Evolutionary conservation across 306 rosid species (phyloP).

Genomic region (Amphicarpaea edgeworthii): DNA sequence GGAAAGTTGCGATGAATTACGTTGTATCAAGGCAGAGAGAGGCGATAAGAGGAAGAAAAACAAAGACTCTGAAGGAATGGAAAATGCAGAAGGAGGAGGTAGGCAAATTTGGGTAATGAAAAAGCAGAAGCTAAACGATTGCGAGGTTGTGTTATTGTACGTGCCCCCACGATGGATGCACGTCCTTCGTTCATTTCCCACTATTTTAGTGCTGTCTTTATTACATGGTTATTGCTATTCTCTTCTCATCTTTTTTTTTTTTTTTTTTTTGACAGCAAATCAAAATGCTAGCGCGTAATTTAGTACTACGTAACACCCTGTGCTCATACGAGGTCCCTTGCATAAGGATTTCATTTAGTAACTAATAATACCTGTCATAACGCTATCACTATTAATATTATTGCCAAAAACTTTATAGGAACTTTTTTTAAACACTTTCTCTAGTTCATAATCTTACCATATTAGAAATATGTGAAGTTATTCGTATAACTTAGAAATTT

Average conservation of each 20-base stretch:
- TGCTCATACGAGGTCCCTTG: neutral
- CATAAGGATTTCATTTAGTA: neutral
- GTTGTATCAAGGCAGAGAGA: constrained; percentile 14
- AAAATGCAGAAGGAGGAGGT: constrained; percentile 41
- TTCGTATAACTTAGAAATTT: too few relatives aligned
- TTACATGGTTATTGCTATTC: constrained; percentile 2
- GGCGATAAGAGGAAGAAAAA: neutral
- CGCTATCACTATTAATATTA: too few relatives aligned
- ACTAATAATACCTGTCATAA: too few relatives aligned
- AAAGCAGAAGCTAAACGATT: constrained; percentile 21
- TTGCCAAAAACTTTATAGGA: too few relatives aligned
- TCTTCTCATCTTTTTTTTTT: too few relatives aligned
- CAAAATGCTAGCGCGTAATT: neutral
- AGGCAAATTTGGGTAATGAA: constrained; percentile 18
- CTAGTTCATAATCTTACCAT: too few relatives aligned
- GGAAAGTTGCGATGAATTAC: constrained; percentile 18
- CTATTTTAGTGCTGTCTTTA: constrained; percentile 37
- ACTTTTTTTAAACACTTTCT: too few relatives aligned
- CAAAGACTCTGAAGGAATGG: constrained; percentile 12
- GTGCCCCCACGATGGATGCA: constrained; percentile 48
- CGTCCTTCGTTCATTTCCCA: constrained; percentile 36
- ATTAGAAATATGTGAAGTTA: too few relatives aligned
- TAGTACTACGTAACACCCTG: neutral
- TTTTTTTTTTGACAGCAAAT: too few relatives aligned
- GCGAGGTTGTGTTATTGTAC: constrained; percentile 28